Conservation (phyloP, 1,284 basidiomycete genomes). For the Porogramme epimiltina region DNA sequence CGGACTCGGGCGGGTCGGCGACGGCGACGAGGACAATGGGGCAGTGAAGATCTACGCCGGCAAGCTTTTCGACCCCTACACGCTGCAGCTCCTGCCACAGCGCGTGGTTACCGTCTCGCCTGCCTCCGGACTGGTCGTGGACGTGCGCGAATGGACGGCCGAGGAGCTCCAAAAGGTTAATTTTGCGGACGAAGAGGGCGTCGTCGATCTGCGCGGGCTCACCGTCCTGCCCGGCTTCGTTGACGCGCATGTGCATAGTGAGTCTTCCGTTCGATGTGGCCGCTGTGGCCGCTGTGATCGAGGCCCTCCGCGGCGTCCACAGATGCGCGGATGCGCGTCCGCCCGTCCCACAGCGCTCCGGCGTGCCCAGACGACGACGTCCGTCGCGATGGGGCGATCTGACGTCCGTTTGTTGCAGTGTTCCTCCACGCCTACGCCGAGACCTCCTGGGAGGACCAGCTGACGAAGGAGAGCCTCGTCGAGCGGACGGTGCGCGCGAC, state of each 20-base stretch:
- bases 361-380: too few relatives aligned
- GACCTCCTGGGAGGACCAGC: slow-evolving; percentile 62
- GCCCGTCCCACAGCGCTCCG: too few relatives aligned
- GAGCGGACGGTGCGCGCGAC: slow-evolving; percentile 49
- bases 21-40: too few relatives aligned
- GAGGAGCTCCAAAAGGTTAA: slow-evolving; percentile 7
- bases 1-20: too few relatives aligned
- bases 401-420: slow-evolving; percentile 39
- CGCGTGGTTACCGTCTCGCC: slow-evolving; percentile 43
- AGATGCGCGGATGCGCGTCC: slow-evolving; percentile 17
- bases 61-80: slow-evolving; percentile 44
- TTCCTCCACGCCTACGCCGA: slow-evolving; percentile 66
- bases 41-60: slow-evolving; percentile 40
- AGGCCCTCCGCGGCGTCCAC: background rate
- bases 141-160: slow-evolving; percentile 13
- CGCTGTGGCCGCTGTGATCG: slow-evolving; percentile 1
- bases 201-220: slow-evolving; percentile 50
- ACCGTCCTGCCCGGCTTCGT: slow-evolving; percentile 67
- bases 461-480: slow-evolving; percentile 53
- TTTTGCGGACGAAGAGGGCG: slow-evolving; percentile 11
- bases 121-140: slow-evolving; percentile 11
- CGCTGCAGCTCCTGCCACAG: slow-evolving; percentile 34
- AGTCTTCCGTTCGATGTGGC: too few relatives aligned
- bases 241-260: slow-evolving; percentile 69
- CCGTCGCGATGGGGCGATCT: too few relatives aligned